Conservation (phyloP, 768 basidiomycete species). For the Mycena epipterygia region DNA sequence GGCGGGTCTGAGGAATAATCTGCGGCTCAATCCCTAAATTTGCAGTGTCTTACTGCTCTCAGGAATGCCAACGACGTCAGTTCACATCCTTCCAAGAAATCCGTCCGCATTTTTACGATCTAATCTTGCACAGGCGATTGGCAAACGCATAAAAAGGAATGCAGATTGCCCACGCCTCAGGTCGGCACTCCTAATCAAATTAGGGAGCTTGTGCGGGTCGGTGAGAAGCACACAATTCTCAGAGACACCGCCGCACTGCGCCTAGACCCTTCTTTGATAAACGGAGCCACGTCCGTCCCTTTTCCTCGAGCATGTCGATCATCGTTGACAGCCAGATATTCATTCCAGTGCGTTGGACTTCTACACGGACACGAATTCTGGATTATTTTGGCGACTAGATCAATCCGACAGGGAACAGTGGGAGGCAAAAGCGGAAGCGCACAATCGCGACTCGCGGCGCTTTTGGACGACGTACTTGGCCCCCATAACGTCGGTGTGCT, state of each 20-base stretch:
- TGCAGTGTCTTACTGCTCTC: slow-evolving; percentile 27
- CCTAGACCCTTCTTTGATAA: slow-evolving; percentile 26
- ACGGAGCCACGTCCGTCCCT: slow-evolving; percentile 21
- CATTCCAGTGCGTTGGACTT: slow-evolving; percentile 4
- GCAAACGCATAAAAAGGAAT: slow-evolving; percentile 29
- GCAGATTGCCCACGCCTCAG: slow-evolving; percentile 13
- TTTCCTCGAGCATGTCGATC: too few species aligned
- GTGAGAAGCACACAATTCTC: slow-evolving; percentile 23
- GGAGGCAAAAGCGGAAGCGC: slow-evolving; percentile 24
- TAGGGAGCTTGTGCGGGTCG: slow-evolving; percentile 23
- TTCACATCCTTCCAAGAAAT: too few species aligned
- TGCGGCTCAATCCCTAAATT: too few species aligned
- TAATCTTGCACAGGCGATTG: slow-evolving; percentile 29
- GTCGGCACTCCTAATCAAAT: not conserved
- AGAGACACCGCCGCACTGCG: slow-evolving; percentile 12
- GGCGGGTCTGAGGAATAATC: too few species aligned
- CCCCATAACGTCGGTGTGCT: slow-evolving; percentile 8
- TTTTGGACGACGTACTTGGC: slow-evolving; percentile 32
- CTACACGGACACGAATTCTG: not conserved
- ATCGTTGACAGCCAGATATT: not conserved
- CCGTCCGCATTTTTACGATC: too few species aligned
- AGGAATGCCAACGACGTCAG: slow-evolving; percentile 26
- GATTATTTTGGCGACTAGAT: slow-evolving; percentile 20
- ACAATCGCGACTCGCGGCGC: slow-evolving; percentile 23
- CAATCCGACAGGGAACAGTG: slow-evolving; percentile 11